phyloP scores from a whole-genome alignment of 345 rosid genomes.

The Camelina sativa region DNA sequence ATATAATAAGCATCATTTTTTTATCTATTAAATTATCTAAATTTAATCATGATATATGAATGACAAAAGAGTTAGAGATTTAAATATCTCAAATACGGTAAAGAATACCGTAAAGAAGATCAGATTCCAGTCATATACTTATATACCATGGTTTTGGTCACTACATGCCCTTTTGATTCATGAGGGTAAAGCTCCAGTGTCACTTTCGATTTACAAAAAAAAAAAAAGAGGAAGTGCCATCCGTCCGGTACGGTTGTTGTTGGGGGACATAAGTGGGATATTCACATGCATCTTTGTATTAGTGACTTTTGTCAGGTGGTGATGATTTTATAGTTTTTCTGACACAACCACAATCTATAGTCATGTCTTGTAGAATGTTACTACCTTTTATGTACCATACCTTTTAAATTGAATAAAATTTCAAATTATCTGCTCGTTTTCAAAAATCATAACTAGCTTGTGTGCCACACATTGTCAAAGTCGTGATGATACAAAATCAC shows the following conservation, averaged over 20 bases:
- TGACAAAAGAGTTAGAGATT: no score
- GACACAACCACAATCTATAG: constrained; percentile 25
- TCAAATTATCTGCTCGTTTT: constrained; percentile 7
- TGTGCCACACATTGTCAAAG: constrained; percentile 24
- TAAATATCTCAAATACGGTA: no score
- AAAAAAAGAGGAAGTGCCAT: background rate
- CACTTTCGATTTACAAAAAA: background rate
- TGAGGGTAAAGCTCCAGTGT: background rate
- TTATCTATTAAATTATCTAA: no score
- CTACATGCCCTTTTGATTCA: background rate
- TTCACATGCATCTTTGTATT: constrained; percentile 42
- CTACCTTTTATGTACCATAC: background rate
- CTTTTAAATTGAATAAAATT: constrained; percentile 30
- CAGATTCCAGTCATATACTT: no score
- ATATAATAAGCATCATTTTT: background rate
- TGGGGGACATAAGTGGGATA: constrained; percentile 18
- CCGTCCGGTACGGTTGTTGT: background rate
- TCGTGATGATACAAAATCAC: constrained; percentile 11
- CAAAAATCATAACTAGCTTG: constrained; percentile 19
- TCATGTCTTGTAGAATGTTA: constrained; percentile 9
- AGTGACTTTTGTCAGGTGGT: constrained; percentile 39
- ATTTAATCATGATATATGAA: no score
- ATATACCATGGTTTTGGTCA: no score
- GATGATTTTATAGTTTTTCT: constrained; percentile 28
- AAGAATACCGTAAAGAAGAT: no score